Evolutionary conservation across 2,329 filamentous ascomycete genomes (phyloP).

Genomic region (Trichoderma sp.): DNA sequence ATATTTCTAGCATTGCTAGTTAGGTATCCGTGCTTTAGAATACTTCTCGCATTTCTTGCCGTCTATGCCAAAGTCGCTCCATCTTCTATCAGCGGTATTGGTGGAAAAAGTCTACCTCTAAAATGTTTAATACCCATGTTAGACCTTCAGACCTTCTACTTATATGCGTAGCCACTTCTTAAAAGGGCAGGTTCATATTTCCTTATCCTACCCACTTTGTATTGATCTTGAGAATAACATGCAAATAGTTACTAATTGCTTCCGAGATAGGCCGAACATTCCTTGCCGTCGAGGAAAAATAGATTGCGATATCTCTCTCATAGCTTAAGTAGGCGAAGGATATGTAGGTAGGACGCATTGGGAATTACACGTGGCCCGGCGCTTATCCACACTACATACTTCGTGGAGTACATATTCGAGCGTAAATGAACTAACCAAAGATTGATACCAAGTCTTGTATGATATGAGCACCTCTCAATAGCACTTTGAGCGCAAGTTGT

Average conservation of each 20-base stretch:
- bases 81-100: neutral
- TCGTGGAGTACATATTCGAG: too few species aligned
- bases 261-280: neutral
- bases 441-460: neutral
- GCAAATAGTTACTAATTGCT: neutral
- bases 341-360: too few species aligned
- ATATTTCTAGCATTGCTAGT: neutral
- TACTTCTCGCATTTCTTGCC: neutral
- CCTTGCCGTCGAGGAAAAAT: neutral
- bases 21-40: neutral
- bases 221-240: neutral
- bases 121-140: neutral
- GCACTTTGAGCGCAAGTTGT: neutral
- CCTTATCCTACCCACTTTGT: neutral
- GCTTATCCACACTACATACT: too few species aligned
- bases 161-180: neutral
- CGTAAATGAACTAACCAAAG: too few species aligned
- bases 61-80: neutral
- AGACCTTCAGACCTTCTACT: too few species aligned
- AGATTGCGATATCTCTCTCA: neutral
- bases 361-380: neutral
- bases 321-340: neutral
- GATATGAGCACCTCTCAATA: neutral
- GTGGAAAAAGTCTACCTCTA: neutral
- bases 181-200: neutral